Evolutionary conservation across 1,284 basidiomycete genomes (phyloP), one percentile per base, ranked within the genome.

Genomic region (Ceratobasidium sp.): DNA sequence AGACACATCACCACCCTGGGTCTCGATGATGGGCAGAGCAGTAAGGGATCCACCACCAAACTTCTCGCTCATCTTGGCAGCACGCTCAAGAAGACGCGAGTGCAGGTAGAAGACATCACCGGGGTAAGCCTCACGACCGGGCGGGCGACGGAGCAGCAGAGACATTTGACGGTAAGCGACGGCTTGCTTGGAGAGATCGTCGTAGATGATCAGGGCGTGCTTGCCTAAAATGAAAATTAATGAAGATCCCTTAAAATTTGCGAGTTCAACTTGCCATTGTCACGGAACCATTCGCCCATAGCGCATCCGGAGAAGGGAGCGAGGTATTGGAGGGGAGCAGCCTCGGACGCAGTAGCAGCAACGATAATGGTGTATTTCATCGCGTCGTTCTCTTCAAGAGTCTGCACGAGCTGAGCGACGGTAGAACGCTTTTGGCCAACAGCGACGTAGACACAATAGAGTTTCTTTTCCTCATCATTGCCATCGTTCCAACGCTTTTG

Each of bases 221-320:
- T 83, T 78, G 64, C 75, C 93, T 94, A 80, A 0, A 68, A 44
- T 80, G 67, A 56, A 56, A 60, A 53, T 58, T 33, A 78, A 79
- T 23, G 7, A 23, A 9, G 49, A 20, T 58, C 64, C 40, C 55
- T 53, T 42, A n/a, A 23, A 55, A 20, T 39, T 7, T 46, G 20
- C 39, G 23, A 44, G 12, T 10, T 2, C 4, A 94, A 94, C 88
- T 95, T 97, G 90, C 96, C 97, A 87, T 99, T 99, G 90, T 99
- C 97, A 90, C 97, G 96, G 97, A 99, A 99, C 97, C 97, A 99
- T 90, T 99, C 97, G 87, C 97, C 97, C 95, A 99, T 99, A 85
- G 97, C 97, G 88, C 96, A 97, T 82, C 97, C 97, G 84, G 97
- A 97, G 96, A 99, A 99, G 84, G 97, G 97, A 84, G 97, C 97